These are phyloP conservation scores for Cytospora paraplurivora DNA, from an alignment of 2,329 filamentous ascomycete genomes.

Conservation along the genomic window DNA sequence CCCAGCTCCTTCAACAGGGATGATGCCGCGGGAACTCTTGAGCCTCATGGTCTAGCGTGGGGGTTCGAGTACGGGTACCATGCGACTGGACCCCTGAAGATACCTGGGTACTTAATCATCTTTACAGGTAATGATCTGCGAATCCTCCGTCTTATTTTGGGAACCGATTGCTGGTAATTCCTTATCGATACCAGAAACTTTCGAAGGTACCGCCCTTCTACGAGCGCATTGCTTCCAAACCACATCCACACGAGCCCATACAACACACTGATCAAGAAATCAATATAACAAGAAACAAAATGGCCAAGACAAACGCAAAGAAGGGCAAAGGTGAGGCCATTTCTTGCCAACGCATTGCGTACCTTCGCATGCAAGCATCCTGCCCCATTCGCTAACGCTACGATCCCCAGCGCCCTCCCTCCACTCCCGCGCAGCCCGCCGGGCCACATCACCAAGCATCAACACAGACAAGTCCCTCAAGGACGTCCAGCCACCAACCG, in stretches of 20 bases:
- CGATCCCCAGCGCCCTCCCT: constrained; percentile 53
- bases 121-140: not conserved
- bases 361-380: constrained; percentile 36
- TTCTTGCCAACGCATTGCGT: not conserved
- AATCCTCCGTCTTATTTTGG: not conserved
- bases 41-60: constrained; percentile 7
- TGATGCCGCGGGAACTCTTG: not conserved
- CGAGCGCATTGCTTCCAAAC: not conserved
- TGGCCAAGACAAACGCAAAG: constrained; percentile 23
- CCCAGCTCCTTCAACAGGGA: not conserved
- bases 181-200: constrained; percentile 27
- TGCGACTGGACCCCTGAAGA: not conserved
- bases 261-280: not conserved
- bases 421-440: constrained; percentile 74
- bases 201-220: not conserved
- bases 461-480: constrained; percentile 73
- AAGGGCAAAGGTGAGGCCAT: constrained; percentile 23
- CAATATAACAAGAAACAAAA: constrained; percentile 12
- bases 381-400: too few species aligned
- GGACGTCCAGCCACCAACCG: constrained; percentile 53
- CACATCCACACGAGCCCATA: not conserved
- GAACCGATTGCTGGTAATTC: constrained; percentile 5
- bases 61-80: not conserved
- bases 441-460: constrained; percentile 70
- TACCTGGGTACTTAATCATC: not conserved